Conservation (phyloP, 139 green algal species). For the Tetradesmus lagerheimii region DNA sequence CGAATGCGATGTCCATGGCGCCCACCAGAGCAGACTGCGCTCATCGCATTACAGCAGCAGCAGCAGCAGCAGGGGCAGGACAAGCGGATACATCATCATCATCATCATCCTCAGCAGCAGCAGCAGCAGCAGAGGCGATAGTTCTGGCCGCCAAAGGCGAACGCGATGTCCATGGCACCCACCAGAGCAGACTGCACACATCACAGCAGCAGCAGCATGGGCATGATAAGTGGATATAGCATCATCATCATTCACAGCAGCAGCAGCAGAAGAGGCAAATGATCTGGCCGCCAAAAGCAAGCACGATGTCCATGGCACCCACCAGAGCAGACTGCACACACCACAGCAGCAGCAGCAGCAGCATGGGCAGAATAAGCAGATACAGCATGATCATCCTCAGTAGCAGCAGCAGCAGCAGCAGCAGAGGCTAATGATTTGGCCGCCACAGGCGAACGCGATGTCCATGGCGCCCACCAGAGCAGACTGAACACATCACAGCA, state of each 20-base stretch:
- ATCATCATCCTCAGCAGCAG: too few relatives aligned
- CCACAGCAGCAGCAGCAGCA: constrained; percentile 2
- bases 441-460: constrained; percentile 59
- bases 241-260: too few relatives aligned
- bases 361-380: background rate
- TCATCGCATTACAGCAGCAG: background rate
- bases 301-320: too few relatives aligned
- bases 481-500: constrained; percentile 19
- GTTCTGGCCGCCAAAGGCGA: background rate
- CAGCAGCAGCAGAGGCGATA: background rate
- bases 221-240: too few relatives aligned
- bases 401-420: too few relatives aligned
- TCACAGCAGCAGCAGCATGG: background rate
- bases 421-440: constrained; percentile 18
- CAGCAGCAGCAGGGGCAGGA: background rate
- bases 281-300: background rate
- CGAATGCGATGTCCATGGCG: constrained; percentile 60
- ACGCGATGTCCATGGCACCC: too few relatives aligned
- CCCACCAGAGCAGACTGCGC: constrained; percentile 48
- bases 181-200: too few relatives aligned
- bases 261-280: background rate
- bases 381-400: too few relatives aligned
- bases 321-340: too few relatives aligned
- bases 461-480: constrained; percentile 56
- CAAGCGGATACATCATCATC: too few relatives aligned